Conservation (phyloP, 2,329 filamentous ascomycete genomes). For the Nectriaceae sp. region DNA sequence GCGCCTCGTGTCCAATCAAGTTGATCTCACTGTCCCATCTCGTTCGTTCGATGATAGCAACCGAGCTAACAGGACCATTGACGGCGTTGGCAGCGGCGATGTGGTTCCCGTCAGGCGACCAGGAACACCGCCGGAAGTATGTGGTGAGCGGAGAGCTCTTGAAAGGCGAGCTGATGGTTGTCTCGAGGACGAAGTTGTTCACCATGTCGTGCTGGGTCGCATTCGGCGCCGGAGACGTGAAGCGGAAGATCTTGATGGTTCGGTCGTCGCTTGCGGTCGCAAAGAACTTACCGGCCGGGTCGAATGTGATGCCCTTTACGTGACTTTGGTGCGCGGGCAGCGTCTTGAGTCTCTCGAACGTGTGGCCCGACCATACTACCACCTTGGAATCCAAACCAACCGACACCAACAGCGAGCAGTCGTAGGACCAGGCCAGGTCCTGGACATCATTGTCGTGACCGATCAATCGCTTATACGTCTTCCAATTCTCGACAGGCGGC, state of each 20-base stretch:
- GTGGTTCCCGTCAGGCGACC: conserved; percentile 96
- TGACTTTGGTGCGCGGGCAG: conserved; percentile 92
- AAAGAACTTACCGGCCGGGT: conserved; percentile 98
- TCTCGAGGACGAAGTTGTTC: conserved; percentile 93
- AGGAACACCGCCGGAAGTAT: conserved; percentile 94
- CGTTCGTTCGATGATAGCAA: conserved; percentile 90
- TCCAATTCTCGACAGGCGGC: conserved; percentile 96
- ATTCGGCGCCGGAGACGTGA: conserved; percentile 87
- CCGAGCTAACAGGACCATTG: conserved; percentile 95
- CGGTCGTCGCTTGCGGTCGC: conserved; percentile 96
- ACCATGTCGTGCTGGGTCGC: conserved; percentile 93
- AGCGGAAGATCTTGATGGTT: conserved; percentile 94
- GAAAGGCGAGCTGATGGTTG: conserved; percentile 87
- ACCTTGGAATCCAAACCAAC: conserved; percentile 97
- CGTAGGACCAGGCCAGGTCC: conserved; percentile 94
- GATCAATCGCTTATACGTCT: conserved; percentile 88
- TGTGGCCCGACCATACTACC: conserved; percentile 96
- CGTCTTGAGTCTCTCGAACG: conserved; percentile 96
- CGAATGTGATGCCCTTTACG: conserved; percentile 98
- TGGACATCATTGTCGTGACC: conserved; percentile 99
- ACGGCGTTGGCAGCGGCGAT: conserved; percentile 97
- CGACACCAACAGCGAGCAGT: conserved; percentile 93
- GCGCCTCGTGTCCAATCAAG: conserved; percentile 93
- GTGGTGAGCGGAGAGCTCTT: conserved; percentile 91
- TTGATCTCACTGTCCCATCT: conserved; percentile 97